Base-by-base conservation (phyloP, 1,284 basidiomycete genomes). In the Exsudoporus floridanus region DNA sequence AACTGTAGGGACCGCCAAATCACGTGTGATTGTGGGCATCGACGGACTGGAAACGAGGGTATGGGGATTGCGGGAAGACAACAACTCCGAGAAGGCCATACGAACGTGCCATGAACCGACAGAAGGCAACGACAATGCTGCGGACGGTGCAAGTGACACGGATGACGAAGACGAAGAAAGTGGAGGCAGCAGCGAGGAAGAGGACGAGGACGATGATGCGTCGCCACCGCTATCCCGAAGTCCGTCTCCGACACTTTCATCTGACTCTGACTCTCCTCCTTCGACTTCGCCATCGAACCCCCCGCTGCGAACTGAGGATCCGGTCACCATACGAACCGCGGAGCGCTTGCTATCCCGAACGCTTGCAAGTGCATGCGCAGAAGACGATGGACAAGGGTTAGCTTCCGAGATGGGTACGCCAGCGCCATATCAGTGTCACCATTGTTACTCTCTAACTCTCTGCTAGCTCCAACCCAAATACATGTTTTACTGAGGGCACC, bases 401-500 rank as follows among this genome's bases (percentile, higher is more conserved):
- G 73, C 78, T 12, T 73, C 73, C 35, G 87, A 90, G 63, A 74
- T 88, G 60, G 72, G 86, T 85, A 62, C 46, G 76, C 68, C 8
- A 21, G 36, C 53, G 25, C 14, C 12, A 25, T 48, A 31, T 39
- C 16, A 37, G 19, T 21, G 13, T 49, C 48, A 27, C 50, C 31
- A 13, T 49, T 5, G 8, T 27, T 33, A 37, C 8, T 40, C 25
- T 41, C 47, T 53, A 4, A 59, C 12, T 14, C 5, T 14, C 18
- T n/a, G 16, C 8, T 25, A 87, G 87, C 81, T 2, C 83, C 86
- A 0, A 86, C 86, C 0, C 84, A 87, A 53, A 86, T 79, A 2
- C 84, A 89, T 56, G 71, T 90, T 47, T 73, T 88, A 28, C 69
- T 91, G 27, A 84, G 82, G 35, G 88, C 88, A 0, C 88, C 88